A percentile compares a stretch with the other conserved stretches of the same genome.
phyloP scores from a whole-genome alignment of 768 basidiomycete species.

The Hygrocybe coccinea region DNA sequence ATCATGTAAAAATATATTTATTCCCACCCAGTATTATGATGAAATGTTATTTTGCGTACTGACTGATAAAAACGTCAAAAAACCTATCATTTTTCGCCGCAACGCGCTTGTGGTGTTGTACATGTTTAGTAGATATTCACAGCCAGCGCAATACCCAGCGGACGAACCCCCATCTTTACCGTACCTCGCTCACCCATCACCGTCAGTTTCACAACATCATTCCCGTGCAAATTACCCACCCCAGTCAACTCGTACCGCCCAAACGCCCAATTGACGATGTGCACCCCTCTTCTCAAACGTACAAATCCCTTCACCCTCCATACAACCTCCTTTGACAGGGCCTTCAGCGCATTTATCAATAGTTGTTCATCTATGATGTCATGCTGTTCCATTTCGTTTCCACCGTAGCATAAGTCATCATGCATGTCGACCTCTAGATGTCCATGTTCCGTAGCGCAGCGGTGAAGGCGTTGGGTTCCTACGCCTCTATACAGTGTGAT shows the following conservation, averaged over 20 bases:
- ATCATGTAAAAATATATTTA: too few species aligned
- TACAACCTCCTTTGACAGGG: constrained; percentile 60
- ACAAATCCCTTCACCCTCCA: constrained; percentile 90
- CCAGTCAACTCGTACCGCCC: constrained; percentile 66
- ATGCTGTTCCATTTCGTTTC: neutral
- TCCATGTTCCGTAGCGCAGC: neutral
- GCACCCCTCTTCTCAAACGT: constrained; percentile 39
- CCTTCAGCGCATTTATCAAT: constrained; percentile 44
- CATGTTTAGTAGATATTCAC: neutral
- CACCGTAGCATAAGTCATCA: neutral
- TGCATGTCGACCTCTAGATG: too few species aligned
- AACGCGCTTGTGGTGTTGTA: neutral
- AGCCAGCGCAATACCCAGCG: constrained; percentile 30
- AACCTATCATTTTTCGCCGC: too few species aligned
- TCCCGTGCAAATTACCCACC: constrained; percentile 27
- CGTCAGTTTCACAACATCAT: constrained; percentile 56
- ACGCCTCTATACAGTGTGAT: constrained; percentile 50
- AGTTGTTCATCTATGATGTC: constrained; percentile 17
- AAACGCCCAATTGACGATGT: constrained; percentile 92
- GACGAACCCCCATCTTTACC: constrained; percentile 52
- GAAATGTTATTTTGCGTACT: too few species aligned
- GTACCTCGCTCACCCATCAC: constrained; percentile 90
- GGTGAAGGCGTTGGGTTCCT: neutral
- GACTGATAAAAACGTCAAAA: too few species aligned
- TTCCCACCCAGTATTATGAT: too few species aligned